Evolutionary conservation across 306 rosid genomes (phyloP).

Genomic region (Lotus japonicus): DNA sequence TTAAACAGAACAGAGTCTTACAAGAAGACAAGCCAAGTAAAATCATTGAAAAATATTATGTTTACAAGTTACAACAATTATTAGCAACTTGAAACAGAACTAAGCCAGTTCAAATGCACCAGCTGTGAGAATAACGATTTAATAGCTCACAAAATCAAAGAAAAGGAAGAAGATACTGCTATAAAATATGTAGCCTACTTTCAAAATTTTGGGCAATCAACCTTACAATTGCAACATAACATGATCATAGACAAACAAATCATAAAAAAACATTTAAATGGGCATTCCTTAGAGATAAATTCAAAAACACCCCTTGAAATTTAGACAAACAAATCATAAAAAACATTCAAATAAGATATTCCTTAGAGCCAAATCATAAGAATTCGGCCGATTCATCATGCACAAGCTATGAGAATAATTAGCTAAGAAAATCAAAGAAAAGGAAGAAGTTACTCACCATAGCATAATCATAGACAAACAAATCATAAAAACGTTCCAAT

Average conservation of each 20-base stretch:
- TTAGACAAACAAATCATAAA: background rate
- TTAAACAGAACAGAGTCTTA: background rate
- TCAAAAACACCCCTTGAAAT: background rate
- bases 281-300: background rate
- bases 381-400: background rate
- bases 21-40: background rate
- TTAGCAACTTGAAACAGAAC: background rate
- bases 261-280: background rate
- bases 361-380: too few relatives aligned
- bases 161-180: background rate
- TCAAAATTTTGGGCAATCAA: background rate
- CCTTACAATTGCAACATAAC: too few relatives aligned
- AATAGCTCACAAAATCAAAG: background rate
- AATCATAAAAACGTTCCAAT: background rate
- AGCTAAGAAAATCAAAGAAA: background rate
- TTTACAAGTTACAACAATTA: background rate
- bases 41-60: background rate
- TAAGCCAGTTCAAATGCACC: background rate
- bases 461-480: too few relatives aligned
- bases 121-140: background rate
- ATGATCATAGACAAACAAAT: background rate
- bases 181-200: background rate
- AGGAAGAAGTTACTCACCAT: too few relatives aligned
- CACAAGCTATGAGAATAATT: background rate
- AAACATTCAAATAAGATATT: too few relatives aligned